Conservation (phyloP, 2,329 filamentous ascomycete genomes). For the Aspergillus hortae region DNA sequence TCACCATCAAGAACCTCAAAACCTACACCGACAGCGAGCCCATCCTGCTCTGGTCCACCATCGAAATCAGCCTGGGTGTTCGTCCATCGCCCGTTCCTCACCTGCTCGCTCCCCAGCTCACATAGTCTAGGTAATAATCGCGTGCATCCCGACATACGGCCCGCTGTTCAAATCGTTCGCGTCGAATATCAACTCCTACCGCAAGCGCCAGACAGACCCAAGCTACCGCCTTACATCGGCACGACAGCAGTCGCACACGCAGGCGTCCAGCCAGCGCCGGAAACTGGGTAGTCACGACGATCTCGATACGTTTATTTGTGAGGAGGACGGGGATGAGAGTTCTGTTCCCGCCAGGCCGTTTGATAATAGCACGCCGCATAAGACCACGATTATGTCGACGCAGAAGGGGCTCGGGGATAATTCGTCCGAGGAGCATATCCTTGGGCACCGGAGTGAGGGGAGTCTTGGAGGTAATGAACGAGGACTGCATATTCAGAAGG, state of each 20-base stretch:
- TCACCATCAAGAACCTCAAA: constrained; percentile 44
- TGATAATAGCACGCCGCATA: neutral
- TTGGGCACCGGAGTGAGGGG: neutral
- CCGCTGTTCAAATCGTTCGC: constrained; percentile 34
- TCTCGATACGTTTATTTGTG: neutral
- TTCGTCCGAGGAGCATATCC: constrained; percentile 6
- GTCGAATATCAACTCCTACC: constrained; percentile 16
- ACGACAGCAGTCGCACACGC: neutral
- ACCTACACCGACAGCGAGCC: constrained; percentile 46
- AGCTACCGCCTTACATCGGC: neutral
- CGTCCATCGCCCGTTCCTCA: neutral
- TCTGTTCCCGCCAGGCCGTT: neutral
- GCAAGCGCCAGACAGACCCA: constrained; percentile 3
- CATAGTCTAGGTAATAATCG: constrained; percentile 31
- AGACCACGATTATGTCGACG: constrained; percentile 6
- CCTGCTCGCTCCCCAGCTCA: neutral
- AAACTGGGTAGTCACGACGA: neutral
- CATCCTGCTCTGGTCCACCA: constrained; percentile 45
- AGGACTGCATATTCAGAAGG: constrained; percentile 9
- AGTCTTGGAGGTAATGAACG: neutral
- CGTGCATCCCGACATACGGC: constrained; percentile 43
- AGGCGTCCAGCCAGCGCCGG: neutral
- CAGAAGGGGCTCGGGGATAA: neutral
- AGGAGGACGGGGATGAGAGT: neutral
- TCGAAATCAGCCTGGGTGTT: constrained; percentile 46